Percentiles rank a stretch among this genome's conserved stretches.
Conservation (phyloP, 2,329 filamentous ascomycete species). For the Blastomyces emzantsi region DNA sequence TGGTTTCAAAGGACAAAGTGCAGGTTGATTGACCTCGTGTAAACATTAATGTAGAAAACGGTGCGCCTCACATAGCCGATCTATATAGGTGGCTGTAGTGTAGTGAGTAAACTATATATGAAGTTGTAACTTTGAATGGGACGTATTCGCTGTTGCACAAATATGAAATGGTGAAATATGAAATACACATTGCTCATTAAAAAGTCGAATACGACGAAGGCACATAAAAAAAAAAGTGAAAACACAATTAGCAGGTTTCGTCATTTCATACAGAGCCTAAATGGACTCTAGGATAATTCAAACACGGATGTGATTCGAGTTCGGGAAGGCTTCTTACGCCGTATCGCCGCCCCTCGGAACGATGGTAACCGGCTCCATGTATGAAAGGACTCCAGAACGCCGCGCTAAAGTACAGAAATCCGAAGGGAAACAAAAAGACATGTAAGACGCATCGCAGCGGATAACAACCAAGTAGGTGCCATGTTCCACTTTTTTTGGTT, state of each 20-base stretch:
- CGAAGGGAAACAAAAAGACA: background rate
- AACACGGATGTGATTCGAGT: background rate
- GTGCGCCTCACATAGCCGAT: background rate
- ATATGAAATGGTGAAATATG: background rate
- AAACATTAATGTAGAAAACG: background rate
- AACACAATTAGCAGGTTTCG: background rate
- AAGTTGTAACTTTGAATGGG: background rate
- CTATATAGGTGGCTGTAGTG: background rate
- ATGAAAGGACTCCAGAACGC: background rate
- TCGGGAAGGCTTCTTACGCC: background rate
- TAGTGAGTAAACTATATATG: background rate
- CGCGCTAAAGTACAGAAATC: constrained; percentile 4
- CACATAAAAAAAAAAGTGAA: background rate
- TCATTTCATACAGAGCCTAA: background rate
- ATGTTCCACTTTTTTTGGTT: background rate
- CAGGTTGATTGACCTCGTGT: background rate
- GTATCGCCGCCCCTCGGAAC: background rate
- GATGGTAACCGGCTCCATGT: background rate
- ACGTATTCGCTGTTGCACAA: background rate
- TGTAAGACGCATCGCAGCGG: too few species aligned
- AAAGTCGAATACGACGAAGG: background rate
- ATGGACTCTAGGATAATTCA: background rate
- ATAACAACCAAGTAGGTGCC: background rate
- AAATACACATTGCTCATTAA: background rate
- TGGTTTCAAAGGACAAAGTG: background rate